Evolutionary conservation across 2,329 filamentous ascomycete genomes (phyloP), one percentile per base, ranked within the genome.

Genomic region (Dothistroma pini): DNA sequence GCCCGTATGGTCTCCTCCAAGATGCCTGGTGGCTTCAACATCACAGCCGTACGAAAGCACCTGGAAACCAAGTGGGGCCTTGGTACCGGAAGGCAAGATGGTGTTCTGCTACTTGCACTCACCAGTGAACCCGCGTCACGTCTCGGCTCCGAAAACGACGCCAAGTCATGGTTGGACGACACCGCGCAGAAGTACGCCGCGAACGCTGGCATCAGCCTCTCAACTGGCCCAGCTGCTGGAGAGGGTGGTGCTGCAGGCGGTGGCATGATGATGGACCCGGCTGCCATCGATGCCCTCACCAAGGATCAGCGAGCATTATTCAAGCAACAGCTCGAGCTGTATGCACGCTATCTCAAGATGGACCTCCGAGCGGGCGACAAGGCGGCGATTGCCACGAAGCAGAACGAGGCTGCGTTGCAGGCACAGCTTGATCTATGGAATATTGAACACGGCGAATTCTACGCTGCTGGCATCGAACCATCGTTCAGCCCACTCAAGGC

Each of bases 201-300:
- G 31, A 87, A 86, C 63, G 88, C 90, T 51, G 95, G 95, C 63
- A 87, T 99, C 76, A 96, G 82, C 75, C 80, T 99, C 62, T 89
- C 92, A 5, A 86, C 89, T 7, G 87, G 89, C 31, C 74, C 80
- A 21, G 84, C 90, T 29, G 85, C 89, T 56, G 89, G 88, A 63
- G 91, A 91, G 66, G 85, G 84, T 63, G 89, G 86, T 58, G 88
- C 83, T 58, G 89, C 84, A 63, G 85, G 82, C 60, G 89, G 85
- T 67, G 93, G 93, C 74, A 97, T 99, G 95, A 96, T 99, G 91
- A 97, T 99, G 93, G 95, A 99, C 72, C 95, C 95, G 9, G 95
- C 93, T 44, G 95, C 95, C 57, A 89, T 99, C 66, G 95, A 99
- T 75, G 95, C 95, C 14, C 83, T 99, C 57, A 99, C 95, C 72